Conservation (phyloP, 2,329 filamentous ascomycete genomes). For the Fusarium buxicola region DNA sequence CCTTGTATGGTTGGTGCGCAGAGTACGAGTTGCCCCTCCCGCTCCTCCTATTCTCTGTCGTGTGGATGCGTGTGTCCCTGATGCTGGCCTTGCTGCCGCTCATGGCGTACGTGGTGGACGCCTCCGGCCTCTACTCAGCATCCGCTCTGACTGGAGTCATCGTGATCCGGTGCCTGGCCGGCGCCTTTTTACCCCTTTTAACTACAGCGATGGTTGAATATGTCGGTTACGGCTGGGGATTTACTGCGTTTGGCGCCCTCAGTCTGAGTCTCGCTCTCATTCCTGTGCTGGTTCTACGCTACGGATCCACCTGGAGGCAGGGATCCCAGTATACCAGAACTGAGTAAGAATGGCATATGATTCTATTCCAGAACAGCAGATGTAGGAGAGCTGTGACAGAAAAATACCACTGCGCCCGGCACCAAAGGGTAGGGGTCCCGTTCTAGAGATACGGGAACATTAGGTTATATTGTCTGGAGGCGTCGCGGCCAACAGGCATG, state of each 20-base stretch:
- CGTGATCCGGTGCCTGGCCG: background rate
- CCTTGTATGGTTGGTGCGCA: background rate
- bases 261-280: background rate
- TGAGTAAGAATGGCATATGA: background rate
- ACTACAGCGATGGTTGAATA: background rate
- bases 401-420: too few species aligned
- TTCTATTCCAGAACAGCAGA: too few species aligned
- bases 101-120: background rate
- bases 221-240: background rate
- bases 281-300: background rate
- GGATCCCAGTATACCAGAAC: background rate
- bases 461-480: too few species aligned
- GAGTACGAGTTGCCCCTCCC: background rate
- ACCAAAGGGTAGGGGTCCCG: too few species aligned
- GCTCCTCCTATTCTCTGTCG: conserved; percentile 33
- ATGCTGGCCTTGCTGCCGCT: background rate
- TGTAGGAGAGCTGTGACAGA: too few species aligned
- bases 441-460: too few species aligned
- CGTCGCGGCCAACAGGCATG: too few species aligned
- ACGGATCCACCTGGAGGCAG: background rate
- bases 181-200: background rate
- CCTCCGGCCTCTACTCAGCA: background rate
- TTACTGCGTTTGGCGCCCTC: background rate
- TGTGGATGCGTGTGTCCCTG: background rate
- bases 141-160: background rate